Percentiles rank a stretch among this genome's conserved stretches.
Conservation (phyloP, 768 basidiomycete genomes). For the Collybiopsis confluens region DNA sequence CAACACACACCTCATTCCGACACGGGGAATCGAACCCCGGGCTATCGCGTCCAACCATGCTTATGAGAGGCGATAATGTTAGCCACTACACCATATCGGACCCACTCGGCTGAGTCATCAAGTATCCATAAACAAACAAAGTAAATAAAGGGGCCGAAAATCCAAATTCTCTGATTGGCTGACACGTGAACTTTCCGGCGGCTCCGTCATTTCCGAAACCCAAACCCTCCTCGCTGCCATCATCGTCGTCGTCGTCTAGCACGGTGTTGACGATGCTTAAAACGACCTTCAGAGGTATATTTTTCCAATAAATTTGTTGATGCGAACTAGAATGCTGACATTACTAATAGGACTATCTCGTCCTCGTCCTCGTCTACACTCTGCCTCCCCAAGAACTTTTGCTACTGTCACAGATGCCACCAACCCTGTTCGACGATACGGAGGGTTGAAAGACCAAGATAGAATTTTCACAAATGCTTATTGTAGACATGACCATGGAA, state of each 20-base stretch:
- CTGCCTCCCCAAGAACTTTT: slow-evolving; percentile 42
- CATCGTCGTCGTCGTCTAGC: not conserved
- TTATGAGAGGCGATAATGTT: too few relatives aligned
- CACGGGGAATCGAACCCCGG: too few relatives aligned
- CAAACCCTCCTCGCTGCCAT: not conserved
- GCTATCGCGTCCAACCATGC: too few relatives aligned
- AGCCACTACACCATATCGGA: too few relatives aligned
- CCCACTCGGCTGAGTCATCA: too few relatives aligned
- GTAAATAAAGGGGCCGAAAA: not conserved
- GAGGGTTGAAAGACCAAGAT: slow-evolving; percentile 92
- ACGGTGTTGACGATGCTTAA: not conserved
- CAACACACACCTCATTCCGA: too few relatives aligned
- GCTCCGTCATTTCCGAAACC: not conserved
- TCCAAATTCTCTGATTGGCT: not conserved
- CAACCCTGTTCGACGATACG: slow-evolving; percentile 89
- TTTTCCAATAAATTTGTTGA: too few relatives aligned
- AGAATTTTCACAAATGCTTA: slow-evolving; percentile 92
- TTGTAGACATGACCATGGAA: slow-evolving; percentile 81
- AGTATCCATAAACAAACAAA: too few relatives aligned
- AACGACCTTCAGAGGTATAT: not conserved
- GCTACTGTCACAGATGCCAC: slow-evolving; percentile 71
- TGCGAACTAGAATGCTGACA: too few relatives aligned
- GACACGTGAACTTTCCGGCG: not conserved
- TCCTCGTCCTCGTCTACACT: not conserved
- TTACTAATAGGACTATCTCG: not conserved